phyloP scores from a whole-genome alignment of 768 basidiomycete genomes.

The Tricholoma terreum region DNA sequence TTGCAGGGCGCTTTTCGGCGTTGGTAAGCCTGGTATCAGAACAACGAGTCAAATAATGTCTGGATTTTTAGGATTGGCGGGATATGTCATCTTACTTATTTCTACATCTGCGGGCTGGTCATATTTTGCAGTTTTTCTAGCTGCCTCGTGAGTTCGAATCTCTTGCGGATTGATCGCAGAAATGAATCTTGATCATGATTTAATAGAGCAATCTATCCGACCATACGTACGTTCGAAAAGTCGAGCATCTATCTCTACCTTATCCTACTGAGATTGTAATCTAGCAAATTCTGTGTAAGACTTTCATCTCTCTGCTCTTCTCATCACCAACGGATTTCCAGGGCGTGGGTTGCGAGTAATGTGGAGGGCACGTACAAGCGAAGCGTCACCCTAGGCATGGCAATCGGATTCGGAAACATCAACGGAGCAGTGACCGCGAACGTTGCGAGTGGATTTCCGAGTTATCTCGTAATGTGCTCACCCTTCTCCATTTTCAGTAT shows the following conservation, averaged over 20 bases:
- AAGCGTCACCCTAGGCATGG: slow-evolving; percentile 64
- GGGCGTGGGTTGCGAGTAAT: slow-evolving; percentile 72
- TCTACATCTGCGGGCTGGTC: slow-evolving; percentile 61
- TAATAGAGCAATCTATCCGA: slow-evolving; percentile 47
- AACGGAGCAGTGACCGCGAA: slow-evolving; percentile 69
- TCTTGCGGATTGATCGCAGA: background rate
- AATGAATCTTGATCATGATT: background rate
- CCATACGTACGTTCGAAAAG: slow-evolving; percentile 38
- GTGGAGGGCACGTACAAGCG: slow-evolving; percentile 76
- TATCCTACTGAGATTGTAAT: background rate
- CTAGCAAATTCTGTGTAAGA: slow-evolving; percentile 52
- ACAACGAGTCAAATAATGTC: background rate
- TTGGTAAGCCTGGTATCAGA: slow-evolving; percentile 18
- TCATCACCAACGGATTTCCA: slow-evolving; percentile 22
- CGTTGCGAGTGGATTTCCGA: slow-evolving; percentile 42
- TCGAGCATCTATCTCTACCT: background rate
- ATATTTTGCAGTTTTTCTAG: slow-evolving; percentile 72
- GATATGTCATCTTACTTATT: slow-evolving; percentile 64
- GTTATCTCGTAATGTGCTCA: background rate
- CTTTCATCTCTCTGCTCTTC: background rate
- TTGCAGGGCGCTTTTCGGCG: slow-evolving; percentile 23
- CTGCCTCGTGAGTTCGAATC: slow-evolving; percentile 53
- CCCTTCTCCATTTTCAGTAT: slow-evolving; percentile 41
- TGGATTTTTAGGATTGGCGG: slow-evolving; percentile 38
- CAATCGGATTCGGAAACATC: slow-evolving; percentile 66